Base-by-base conservation (phyloP, 2,329 filamentous ascomycete species). In the Coleophoma cylindrospora region DNA sequence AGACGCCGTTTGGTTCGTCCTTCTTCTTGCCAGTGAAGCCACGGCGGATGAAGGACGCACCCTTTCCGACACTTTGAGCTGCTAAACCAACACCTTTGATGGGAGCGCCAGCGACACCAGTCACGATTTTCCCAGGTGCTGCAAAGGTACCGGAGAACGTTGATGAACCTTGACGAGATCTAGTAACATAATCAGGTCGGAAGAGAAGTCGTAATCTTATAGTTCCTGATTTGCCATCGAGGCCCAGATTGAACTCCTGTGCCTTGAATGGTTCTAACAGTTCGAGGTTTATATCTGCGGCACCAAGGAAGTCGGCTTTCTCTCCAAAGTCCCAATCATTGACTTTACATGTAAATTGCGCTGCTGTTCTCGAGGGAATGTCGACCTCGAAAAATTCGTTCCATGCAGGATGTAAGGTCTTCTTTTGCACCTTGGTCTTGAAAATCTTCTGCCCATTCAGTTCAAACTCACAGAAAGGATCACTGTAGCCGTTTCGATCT, bases 301-400 rank as follows among this genome's bases (percentile, higher is more conserved):
- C 79, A 41, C 94, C 94, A n/a, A 99, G 73, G 66, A 87, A 88
- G 68, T 99, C 94, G 1, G 91, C 90, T 69, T 91, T 92, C 67
- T 95, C 91, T 44, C 89, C 92, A 74, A 97, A 95, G 67, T 99
- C 94, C 81, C 92, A 99, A 65, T 99, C 94, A 66, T 86, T 95
- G 2, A 97, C 84, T 50, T 89, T 87, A 62, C 90, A 83, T 33
- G 77, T 78, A 70, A 99, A 94, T 22, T 94, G 81, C 36, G 91
- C 87, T 0, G 79, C 90, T 14, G 91, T 96, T 51, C 94, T 81
- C 13, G 91, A 95, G 15, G 89, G 84, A 47, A 99, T 74, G 1
- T 84, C 76, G 1, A 89, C 77, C 67, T 96, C 91, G 63, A 99
- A 99, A 68, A 84, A 91, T 66, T 99, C 94, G 64, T 97, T 97